Base-by-base conservation (phyloP, 441 rosid species). In the Populus hybrid region DNA sequence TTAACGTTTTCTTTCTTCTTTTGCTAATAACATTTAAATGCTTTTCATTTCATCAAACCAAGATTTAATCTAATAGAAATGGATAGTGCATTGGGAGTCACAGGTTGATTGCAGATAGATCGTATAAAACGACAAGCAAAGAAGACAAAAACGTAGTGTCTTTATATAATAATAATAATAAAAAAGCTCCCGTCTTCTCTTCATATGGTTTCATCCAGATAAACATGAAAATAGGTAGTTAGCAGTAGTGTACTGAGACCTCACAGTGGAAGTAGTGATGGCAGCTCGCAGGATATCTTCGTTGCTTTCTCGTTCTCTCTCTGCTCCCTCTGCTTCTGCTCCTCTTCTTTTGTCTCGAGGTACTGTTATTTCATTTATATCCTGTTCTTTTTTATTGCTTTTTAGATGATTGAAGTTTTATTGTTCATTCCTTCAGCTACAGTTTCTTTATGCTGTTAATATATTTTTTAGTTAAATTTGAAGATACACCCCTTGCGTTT, bases 201-300 rank as follows among this genome's bases (percentile, higher is more conserved):
- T 24, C 16, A 23, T n/a, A 9, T 46, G 12, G 57, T 1, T 5
- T 14, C 18, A 46, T 46, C 20, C 2, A 46, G 57, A 46, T 46
- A 46, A 46, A 1, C 57, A 14, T 14, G 18, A 14, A 14, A 46
- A 4, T 4, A 46, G 14, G 18, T 12, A 46, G 6, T 5, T 46
- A 46, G 20, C 34, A 32, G 16, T 12, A 14, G 57, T 14, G 57
- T 14, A 14, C 57, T 14, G 57, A 14, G 57, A 46, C 57, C 57
- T 46, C 20, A 46, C 20, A 46, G 57, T 4, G 70, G 24, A 9
- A 36, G 18, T 65, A 14, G 80, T 77, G 79, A 93, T 92, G 96
- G 98, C 97, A 24, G 83, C 90, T 85, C 87, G 92, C 72, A 89
- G 93, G 85, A 73, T 91, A 70, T 89, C 97, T 74, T 86, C 96